phyloP scores from a whole-genome alignment of 768 basidiomycete genomes.

The Leccinum uliginosum region DNA sequence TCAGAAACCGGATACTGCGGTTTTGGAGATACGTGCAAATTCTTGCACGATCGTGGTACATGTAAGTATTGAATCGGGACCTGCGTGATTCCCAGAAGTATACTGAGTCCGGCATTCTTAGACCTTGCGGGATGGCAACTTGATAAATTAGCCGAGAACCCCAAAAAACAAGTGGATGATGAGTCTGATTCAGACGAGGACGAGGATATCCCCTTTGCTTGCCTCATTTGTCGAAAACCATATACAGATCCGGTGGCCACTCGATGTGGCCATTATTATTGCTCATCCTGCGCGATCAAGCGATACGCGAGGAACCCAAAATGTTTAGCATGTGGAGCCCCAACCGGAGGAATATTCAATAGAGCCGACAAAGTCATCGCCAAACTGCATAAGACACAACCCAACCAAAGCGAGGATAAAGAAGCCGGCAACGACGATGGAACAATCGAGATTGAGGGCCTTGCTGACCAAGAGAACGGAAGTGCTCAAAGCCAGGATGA shows the following conservation, averaged over 20 bases:
- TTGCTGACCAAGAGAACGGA: conserved; percentile 31
- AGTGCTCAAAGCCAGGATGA: conserved; percentile 26
- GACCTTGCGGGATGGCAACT: conserved; percentile 99
- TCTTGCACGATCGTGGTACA: conserved; percentile 95
- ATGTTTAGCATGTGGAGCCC: conserved; percentile 89
- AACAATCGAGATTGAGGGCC: conserved; percentile 58
- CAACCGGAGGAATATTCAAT: conserved; percentile 96
- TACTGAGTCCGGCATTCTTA: conserved; percentile 28
- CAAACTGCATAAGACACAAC: conserved; percentile 72
- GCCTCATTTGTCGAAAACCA: conserved; percentile 90
- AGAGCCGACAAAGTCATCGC: conserved; percentile 89
- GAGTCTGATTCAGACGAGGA: conserved; percentile 67
- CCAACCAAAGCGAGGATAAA: conserved; percentile 47
- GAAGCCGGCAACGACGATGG: conserved; percentile 37
- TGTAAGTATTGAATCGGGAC: conserved; percentile 47
- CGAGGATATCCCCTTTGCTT: conserved; percentile 97
- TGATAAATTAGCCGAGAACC: conserved; percentile 83
- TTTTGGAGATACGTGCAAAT: conserved; percentile 98
- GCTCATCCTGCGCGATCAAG: conserved; percentile 92
- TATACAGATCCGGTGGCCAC: conserved; percentile 96
- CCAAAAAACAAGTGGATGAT: conserved; percentile 52
- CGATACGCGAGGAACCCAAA: conserved; percentile 92
- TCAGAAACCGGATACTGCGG: conserved; percentile 98
- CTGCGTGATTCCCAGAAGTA: neutral
- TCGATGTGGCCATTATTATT: conserved; percentile 95